These are phyloP conservation scores for Rhodotorula paludigena DNA, from an alignment of 768 basidiomycete species.

Conservation along the genomic window DNA sequence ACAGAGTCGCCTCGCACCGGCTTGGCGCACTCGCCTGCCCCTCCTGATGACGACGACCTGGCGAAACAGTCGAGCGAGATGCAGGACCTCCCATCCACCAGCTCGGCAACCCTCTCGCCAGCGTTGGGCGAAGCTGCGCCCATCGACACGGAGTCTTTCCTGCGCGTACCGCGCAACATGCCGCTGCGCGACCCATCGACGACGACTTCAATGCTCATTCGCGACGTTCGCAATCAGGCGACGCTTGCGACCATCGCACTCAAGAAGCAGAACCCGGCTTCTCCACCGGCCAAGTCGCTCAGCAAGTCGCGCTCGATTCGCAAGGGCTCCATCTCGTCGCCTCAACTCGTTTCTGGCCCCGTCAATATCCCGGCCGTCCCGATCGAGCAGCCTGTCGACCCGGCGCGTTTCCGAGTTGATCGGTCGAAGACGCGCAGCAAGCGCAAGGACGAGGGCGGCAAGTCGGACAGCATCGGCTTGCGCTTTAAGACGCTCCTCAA, in stretches of 20 bases:
- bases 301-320: conserved; percentile 25
- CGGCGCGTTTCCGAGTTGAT: neutral
- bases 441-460: conserved; percentile 5
- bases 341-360: conserved; percentile 32
- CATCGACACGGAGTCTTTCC: conserved; percentile 8
- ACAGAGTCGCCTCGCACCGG: neutral
- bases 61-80: neutral
- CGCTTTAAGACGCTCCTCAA: conserved; percentile 37
- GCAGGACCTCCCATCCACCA: neutral
- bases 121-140: conserved; percentile 7
- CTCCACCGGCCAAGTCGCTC: conserved; percentile 1
- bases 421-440: conserved; percentile 11
- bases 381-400: conserved; percentile 1
- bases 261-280: conserved; percentile 31
- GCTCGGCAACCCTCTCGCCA: neutral
- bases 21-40: neutral
- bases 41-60: neutral
- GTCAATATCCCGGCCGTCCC: conserved; percentile 35
- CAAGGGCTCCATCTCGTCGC: conserved; percentile 31
- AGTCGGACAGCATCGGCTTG: conserved; percentile 15
- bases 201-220: conserved; percentile 42
- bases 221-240: conserved; percentile 42
- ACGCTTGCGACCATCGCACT: conserved; percentile 40
- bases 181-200: conserved; percentile 25
- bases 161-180: conserved; percentile 29